Conservation (phyloP, 179 eudicot species). For the Spinacia oleracea region DNA sequence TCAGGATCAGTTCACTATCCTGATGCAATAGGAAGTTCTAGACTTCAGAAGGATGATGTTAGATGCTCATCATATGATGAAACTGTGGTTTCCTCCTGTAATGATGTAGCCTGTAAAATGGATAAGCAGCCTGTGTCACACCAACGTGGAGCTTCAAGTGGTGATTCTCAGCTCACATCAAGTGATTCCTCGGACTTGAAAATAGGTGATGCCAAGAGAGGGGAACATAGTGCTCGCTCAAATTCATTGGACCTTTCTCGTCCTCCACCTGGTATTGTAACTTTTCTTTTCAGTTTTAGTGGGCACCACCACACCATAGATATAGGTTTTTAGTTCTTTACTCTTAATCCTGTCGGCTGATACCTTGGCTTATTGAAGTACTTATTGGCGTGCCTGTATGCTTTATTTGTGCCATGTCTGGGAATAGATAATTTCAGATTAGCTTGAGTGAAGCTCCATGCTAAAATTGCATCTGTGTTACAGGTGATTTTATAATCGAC, state of each 20-base stretch:
- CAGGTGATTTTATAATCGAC: constrained; percentile 44
- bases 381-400: not conserved
- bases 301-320: not conserved
- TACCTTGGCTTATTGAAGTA: not conserved
- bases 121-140: constrained; percentile 26
- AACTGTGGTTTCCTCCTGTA: constrained; percentile 24
- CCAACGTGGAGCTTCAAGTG: constrained; percentile 33
- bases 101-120: constrained; percentile 23
- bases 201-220: constrained; percentile 21
- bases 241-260: constrained; percentile 31
- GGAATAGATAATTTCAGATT: not conserved
- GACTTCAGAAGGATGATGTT: constrained; percentile 24
- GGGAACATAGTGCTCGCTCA: constrained; percentile 21
- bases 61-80: constrained; percentile 30
- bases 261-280: constrained; percentile 34
- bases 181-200: constrained; percentile 35
- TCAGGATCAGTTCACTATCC: constrained; percentile 10
- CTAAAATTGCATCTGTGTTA: constrained; percentile 14
- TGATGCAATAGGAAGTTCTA: not conserved
- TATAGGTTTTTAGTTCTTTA: constrained; percentile 1
- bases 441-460: not conserved
- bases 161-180: constrained; percentile 41
- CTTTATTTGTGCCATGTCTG: not conserved
- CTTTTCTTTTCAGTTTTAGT: not conserved
- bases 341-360: constrained; percentile 1